These are phyloP conservation scores for Symbiodinium pilosum DNA, from an alignment of 73 alveolate species.

Conservation along the genomic window DNA sequence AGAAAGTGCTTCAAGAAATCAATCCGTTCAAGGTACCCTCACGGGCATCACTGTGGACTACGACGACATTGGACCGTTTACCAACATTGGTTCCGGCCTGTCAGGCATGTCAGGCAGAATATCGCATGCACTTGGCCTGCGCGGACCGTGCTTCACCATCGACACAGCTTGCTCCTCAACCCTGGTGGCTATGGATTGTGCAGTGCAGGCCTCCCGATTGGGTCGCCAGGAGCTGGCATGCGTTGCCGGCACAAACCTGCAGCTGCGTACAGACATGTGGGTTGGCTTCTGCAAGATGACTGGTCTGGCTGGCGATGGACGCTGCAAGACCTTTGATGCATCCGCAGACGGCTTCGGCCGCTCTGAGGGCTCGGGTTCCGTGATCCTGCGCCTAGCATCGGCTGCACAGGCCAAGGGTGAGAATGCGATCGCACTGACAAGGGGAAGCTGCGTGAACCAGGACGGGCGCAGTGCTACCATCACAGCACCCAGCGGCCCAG, in stretches of 20 bases:
- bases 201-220: conserved; percentile 84
- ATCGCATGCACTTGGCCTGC: conserved; percentile 72
- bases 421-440: conserved; percentile 28
- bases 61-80: conserved; percentile 91
- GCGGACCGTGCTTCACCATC: conserved; percentile 95
- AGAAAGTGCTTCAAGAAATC: no score
- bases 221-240: conserved; percentile 92
- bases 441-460: conserved; percentile 93
- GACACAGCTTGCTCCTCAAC: conserved; percentile 92
- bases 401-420: conserved; percentile 70
- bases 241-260: conserved; percentile 92
- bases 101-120: conserved; percentile 90
- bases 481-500: conserved; percentile 93
- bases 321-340: conserved; percentile 90
- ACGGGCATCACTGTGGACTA: conserved; percentile 74
- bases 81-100: conserved; percentile 89
- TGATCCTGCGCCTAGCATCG: conserved; percentile 55
- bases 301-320: conserved; percentile 91
- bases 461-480: conserved; percentile 93
- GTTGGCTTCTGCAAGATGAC: conserved; percentile 95
- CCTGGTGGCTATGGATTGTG: conserved; percentile 90
- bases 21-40: no score
- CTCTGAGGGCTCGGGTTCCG: conserved; percentile 84
- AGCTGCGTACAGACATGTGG: conserved; percentile 94
- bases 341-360: conserved; percentile 93